phyloP scores from a whole-genome alignment of 1,284 basidiomycete genomes.

The Gomphus bonarii region DNA sequence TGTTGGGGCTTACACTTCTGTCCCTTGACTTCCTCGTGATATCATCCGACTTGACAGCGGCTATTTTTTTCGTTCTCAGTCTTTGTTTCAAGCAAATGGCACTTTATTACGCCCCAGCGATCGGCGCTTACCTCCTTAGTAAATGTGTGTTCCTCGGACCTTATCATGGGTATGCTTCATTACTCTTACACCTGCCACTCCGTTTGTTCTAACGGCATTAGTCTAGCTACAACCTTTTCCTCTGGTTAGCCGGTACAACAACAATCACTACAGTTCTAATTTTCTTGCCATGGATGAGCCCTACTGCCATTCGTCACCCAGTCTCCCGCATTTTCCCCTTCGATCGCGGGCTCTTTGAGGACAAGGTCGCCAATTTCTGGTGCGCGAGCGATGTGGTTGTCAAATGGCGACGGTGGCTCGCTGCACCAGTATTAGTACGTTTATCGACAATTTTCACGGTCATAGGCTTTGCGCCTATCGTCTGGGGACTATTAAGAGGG shows the following conservation, averaged over 20 bases:
- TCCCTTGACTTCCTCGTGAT: conserved; percentile 60
- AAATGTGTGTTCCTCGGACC: conserved; percentile 71
- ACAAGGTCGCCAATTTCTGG: conserved; percentile 96
- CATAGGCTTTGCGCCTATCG: conserved; percentile 56
- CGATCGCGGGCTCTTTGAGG: conserved; percentile 84
- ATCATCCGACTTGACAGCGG: conserved; percentile 65
- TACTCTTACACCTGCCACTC: background rate
- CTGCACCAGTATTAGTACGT: conserved; percentile 40
- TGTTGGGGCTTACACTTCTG: conserved; percentile 74
- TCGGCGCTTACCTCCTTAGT: conserved; percentile 75
- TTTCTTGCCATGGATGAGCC: conserved; percentile 68
- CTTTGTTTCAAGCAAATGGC: conserved; percentile 95
- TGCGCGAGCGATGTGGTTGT: conserved; percentile 83
- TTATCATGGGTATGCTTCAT: conserved; percentile 47
- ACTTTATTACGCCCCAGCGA: conserved; percentile 85
- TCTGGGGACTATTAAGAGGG: conserved; percentile 38
- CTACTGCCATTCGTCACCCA: conserved; percentile 52
- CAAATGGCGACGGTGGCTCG: conserved; percentile 62
- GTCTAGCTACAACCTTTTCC: conserved; percentile 50
- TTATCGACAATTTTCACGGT: conserved; percentile 48
- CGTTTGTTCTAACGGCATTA: background rate
- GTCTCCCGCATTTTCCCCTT: conserved; percentile 85
- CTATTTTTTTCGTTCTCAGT: conserved; percentile 73
- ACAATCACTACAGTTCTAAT: conserved; percentile 51
- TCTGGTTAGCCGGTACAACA: conserved; percentile 55